A percentile compares a stretch with the other conserved stretches of the same genome.
Conservation (phyloP, 805 yeast species). For the Candida tallmaniae region DNA sequence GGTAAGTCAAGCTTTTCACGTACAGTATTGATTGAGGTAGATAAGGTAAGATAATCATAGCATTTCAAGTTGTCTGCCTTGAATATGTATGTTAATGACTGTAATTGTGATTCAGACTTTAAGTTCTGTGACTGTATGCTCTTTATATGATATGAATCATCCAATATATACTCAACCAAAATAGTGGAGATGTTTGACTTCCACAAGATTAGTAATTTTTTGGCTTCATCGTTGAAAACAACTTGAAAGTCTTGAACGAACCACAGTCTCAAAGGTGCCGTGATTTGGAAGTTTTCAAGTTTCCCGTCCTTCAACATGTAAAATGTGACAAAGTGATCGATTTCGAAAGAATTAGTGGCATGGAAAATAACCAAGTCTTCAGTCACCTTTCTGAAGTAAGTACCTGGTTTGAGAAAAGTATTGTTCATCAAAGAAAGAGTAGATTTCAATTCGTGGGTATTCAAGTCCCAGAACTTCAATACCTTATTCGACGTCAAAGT, state of each 20-base stretch:
- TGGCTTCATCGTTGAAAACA: slow-evolving; percentile 1
- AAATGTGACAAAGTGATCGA: slow-evolving; percentile 8
- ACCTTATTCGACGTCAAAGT: slow-evolving; percentile 53
- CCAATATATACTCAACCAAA: slow-evolving; percentile 24
- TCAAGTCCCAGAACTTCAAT: slow-evolving; percentile 58
- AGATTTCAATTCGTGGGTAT: slow-evolving; percentile 23
- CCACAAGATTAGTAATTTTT: slow-evolving; percentile 43
- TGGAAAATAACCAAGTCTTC: slow-evolving; percentile 5
- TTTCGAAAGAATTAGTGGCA: slow-evolving; percentile 16
- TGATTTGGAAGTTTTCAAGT: slow-evolving; percentile 6
- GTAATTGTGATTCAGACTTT: not conserved
- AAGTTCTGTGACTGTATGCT: not conserved
- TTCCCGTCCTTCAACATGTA: slow-evolving; percentile 1
- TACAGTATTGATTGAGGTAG: slow-evolving; percentile 50
- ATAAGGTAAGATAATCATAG: slow-evolving; percentile 45
- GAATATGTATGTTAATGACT: not conserved
- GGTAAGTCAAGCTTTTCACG: slow-evolving; percentile 30
- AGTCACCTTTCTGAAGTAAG: slow-evolving; percentile 1
- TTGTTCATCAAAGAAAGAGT: slow-evolving; percentile 9
- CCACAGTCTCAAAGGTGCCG: slow-evolving; percentile 30
- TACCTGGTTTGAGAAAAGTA: slow-evolving; percentile 2
- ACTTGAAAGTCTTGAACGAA: slow-evolving; percentile 37
- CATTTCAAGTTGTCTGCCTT: too few relatives aligned
- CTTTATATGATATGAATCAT: slow-evolving; percentile 3
- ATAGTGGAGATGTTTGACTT: slow-evolving; percentile 57